Base-by-base conservation (phyloP, 345 rosid genomes). In the Raphanus sativus region DNA sequence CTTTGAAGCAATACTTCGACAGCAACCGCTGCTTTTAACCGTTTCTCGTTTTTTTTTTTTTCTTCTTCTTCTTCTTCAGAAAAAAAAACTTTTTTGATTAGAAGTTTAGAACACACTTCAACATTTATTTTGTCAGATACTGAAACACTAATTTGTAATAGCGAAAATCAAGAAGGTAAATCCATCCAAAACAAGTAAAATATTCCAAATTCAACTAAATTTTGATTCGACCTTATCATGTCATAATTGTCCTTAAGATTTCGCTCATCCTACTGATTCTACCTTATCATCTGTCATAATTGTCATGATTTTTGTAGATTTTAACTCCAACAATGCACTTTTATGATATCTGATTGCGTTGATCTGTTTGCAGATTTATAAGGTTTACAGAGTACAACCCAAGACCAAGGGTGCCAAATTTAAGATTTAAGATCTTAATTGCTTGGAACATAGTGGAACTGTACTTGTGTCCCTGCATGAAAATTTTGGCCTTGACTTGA, bases 1-100 rank as follows among this genome's bases (percentile, higher is more conserved):
- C 71, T 77, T 77, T 10, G 24, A 77, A 77, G 76, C 80, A 77
- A 77, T 40, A 28, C 28, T 70, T 65, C 28, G 67, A 71, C 71
- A 70, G 71, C 71, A 71, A 77, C 81, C 71, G 75, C 75, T 77
- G 34, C 50, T 70, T 62, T 75, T 48, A 59, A 61, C 67, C 79
- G 24, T 50, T 55, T 52, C 77, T 73, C 42, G 64, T 56, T 70
- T 33, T 15, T 56, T 24, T 34, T 9, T 32, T 45, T n/a, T 42
- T 42, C 50, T 42, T 10, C 33, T 21, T 32, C 52, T 42, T 50
- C 54, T 45, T 45, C 54, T 45, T 11, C 34, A 40, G 12, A 25
- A 24, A 40, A 65, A 24, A 38, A 12, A 15, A 34, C 5, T 16
- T 64, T 32, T 17, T 64, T 6, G n/a, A 64, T 64, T 33, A 64